Evolutionary conservation across 306 rosid genomes (phyloP), one percentile per base, ranked within the genome.

Genomic region (Fragaria vesca): DNA sequence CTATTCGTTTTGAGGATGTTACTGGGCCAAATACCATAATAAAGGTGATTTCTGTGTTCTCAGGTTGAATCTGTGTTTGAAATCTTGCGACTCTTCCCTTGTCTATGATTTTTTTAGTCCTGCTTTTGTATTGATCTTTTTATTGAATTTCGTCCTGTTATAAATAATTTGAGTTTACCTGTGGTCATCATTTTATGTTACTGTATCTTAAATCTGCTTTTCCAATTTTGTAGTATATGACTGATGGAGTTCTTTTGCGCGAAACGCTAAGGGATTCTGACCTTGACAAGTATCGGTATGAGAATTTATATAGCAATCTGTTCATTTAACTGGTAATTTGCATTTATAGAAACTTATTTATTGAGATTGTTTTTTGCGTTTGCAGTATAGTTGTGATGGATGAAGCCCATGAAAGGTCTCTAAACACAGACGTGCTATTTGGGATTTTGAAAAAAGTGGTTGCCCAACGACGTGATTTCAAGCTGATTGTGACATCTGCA

Each of bases 261-360:
- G 98, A 95, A 89, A 95, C 98, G 6, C 97, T 95, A 17, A 95
- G 88, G 82, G 98, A 95, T 83, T 85, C 98, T 81, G 98, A 95
- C 75, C 90, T 95, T 48, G 98, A 95, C 79, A 95, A 95, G 82
- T 95, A 95, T 71, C 89, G 97, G 98, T 95, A 91, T 58, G 88
- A n/a, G 52, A 71, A 55, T 20, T 66, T 69, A 40, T 24, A 78
- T 48, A 75, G 4, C 18, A 57, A 34, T 32, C 21, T 79, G 32
- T 45, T 21, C 45, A 6, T 18, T 26, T 50, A 30, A 66, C 62
- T 73, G 47, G 48, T 85, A 26, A 75, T 71, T 78, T 81, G 62
- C 70, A 36, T 46, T 75, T 30, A 74, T 40, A 66, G 54, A 69
- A 72, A 50, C 34, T 81, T 72, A 71, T 68, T 73, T 69, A 76